Evolutionary conservation across 1,284 basidiomycete species (phyloP).

Genomic region (Boletus hoseneyae): DNA sequence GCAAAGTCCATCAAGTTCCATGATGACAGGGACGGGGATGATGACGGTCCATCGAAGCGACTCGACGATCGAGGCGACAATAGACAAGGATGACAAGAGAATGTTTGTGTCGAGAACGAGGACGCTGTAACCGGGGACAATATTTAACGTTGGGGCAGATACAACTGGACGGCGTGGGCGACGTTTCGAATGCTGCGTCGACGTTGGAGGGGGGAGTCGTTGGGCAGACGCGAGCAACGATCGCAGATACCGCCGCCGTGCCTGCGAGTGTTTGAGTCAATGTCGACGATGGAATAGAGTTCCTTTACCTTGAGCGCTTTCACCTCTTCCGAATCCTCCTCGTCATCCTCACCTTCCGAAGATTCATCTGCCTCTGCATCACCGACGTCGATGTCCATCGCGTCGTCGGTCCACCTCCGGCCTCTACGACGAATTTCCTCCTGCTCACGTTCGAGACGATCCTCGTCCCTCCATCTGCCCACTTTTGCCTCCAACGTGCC

Average conservation of each 20-base stretch:
- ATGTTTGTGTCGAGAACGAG: conserved; percentile 96
- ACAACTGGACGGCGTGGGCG: conserved; percentile 31
- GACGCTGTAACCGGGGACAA: conserved; percentile 84
- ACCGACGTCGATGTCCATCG: conserved; percentile 67
- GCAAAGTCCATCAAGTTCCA: conserved; percentile 91
- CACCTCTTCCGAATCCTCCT: conserved; percentile 69
- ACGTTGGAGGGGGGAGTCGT: conserved; percentile 30
- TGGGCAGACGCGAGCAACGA: conserved; percentile 51
- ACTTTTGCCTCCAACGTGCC: conserved; percentile 72
- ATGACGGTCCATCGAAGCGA: conserved; percentile 84
- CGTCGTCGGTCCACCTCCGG: conserved; percentile 60
- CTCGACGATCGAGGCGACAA: conserved; percentile 77
- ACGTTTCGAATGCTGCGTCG: conserved; percentile 36
- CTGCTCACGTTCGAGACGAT: conserved; percentile 57
- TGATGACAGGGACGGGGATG: conserved; percentile 90
- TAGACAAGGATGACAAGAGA: conserved; percentile 73
- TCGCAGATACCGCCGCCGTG: conserved; percentile 63
- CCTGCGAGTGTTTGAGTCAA: conserved; percentile 40
- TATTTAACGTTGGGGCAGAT: conserved; percentile 45
- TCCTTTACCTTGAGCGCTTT: conserved; percentile 67
- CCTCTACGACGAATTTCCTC: conserved; percentile 63
- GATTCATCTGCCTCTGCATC: conserved; percentile 35
- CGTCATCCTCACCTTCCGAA: conserved; percentile 53
- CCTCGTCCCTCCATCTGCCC: conserved; percentile 66
- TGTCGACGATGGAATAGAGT: neutral